phyloP scores from a whole-genome alignment of 805 yeast species.

The Candida lessepsii region DNA sequence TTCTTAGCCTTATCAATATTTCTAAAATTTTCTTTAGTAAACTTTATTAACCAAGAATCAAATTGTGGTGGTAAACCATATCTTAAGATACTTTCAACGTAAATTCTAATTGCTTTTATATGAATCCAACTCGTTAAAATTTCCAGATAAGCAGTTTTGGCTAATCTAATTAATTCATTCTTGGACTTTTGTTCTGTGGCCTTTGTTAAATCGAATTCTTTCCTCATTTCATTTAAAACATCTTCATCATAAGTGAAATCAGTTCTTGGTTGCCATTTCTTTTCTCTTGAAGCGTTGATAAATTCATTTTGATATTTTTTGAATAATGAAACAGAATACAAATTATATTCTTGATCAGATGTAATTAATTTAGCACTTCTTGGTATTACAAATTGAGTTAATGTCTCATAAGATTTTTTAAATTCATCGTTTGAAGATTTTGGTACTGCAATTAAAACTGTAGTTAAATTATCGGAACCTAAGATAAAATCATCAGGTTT shows the following conservation, averaged over 20 bases:
- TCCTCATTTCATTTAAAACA: constrained; percentile 63
- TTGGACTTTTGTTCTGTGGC: constrained; percentile 70
- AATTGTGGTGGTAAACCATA: constrained; percentile 97
- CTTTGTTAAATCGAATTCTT: constrained; percentile 75
- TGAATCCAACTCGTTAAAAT: constrained; percentile 86
- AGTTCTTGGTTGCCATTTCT: constrained; percentile 81
- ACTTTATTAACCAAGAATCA: constrained; percentile 48
- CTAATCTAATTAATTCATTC: constrained; percentile 76
- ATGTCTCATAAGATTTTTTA: constrained; percentile 67
- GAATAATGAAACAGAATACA: constrained; percentile 81
- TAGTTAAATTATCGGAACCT: constrained; percentile 80
- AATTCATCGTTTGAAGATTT: constrained; percentile 59
- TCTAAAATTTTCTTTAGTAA: constrained; percentile 38
- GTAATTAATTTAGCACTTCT: constrained; percentile 74
- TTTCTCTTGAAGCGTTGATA: constrained; percentile 70
- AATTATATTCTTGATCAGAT: constrained; percentile 67
- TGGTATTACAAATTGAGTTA: constrained; percentile 84
- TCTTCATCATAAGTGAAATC: constrained; percentile 87
- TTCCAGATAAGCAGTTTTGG: constrained; percentile 88
- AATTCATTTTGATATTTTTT: constrained; percentile 76
- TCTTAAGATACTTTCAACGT: constrained; percentile 90
- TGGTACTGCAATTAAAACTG: constrained; percentile 89
- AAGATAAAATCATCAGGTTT: constrained; percentile 79
- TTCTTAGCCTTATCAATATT: constrained; percentile 57
- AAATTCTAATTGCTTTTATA: constrained; percentile 79